A percentile compares a stretch with the other conserved stretches of the same genome.
These are phyloP conservation scores for Lupinus albus DNA, from an alignment of 306 rosid species.

Conservation along the genomic window DNA sequence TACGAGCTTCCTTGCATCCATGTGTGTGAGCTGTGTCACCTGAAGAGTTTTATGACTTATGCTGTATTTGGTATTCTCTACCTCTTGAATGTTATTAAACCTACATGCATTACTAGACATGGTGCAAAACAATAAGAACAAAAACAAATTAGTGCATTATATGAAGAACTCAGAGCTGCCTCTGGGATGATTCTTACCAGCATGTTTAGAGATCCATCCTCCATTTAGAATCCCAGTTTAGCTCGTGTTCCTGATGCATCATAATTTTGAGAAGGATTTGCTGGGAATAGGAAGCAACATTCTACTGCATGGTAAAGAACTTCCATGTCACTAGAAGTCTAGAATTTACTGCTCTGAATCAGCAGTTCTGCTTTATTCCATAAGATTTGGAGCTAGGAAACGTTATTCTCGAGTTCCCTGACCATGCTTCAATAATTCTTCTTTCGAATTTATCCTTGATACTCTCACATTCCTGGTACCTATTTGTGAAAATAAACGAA, in stretches of 20 bases:
- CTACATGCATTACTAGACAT: constrained; percentile 7
- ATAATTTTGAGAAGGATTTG: not conserved
- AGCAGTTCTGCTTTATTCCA: constrained; percentile 2
- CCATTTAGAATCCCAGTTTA: not conserved
- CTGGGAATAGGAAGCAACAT: not conserved
- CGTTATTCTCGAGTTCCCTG: constrained; percentile 1
- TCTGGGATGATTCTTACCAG: constrained; percentile 10
- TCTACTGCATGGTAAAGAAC: constrained; percentile 4
- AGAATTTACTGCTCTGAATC: constrained; percentile 11
- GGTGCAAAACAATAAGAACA: not conserved
- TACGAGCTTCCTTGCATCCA: not conserved
- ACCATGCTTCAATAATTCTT: constrained; percentile 2
- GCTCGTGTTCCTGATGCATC: not conserved
- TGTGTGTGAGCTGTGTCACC: not conserved
- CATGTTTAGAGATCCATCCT: constrained; percentile 10
- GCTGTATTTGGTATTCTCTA: not conserved
- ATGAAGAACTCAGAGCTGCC: constrained; percentile 13
- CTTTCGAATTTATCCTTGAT: not conserved
- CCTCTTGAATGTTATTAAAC: constrained; percentile 1
- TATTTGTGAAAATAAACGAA: constrained; percentile 30
- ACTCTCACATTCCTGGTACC: constrained; percentile 14
- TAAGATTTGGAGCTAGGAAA: constrained; percentile 14
- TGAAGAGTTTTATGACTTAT: not conserved
- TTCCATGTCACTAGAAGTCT: constrained; percentile 13
- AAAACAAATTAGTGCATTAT: not conserved